Evolutionary conservation across 2,329 filamentous ascomycete genomes (phyloP), one percentile per base, ranked within the genome.

Genomic region (Hyphodiscus sp.): DNA sequence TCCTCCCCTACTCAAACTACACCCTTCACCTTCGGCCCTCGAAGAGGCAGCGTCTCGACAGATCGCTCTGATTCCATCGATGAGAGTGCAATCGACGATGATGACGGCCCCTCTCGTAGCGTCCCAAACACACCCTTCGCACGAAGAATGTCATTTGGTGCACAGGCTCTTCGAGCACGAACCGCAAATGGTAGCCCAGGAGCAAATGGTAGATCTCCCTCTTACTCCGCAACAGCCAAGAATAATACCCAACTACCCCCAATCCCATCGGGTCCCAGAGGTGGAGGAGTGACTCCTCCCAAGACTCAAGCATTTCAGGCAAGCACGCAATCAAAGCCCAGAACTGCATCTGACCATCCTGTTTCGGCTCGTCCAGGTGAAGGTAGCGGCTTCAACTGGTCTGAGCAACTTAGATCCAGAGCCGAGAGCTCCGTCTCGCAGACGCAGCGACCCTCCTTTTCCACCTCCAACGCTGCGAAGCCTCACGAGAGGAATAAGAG

Each of bases 401-500:
- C 90, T 69, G 92, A 96, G 76, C 91, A 95, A 76, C 83, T 96
- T 78, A 89, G 91, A 72, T 87, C 85, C 67, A 87, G 91, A 69
- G 91, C 91, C 65, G 90, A 95, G 75, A 91, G 90, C 72, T 86
- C 83, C 65, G 78, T 85, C 54, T 72, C 78, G 45, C 64, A 67
- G 44, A 78, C 76, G 62, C 70, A 76, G 48, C 77, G 81, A 53
- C 74, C 82, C 45, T 78, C 78, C 46, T 79, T 83, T 63, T 77
- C 76, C 52, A 74, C 75, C 18, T 77, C 76, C 9, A 74, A 75
- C 49, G 74, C 73, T 49, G 61, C 56, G 38, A 67, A 66, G 54
- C 61, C 66, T 19, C 85, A 89, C 67, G 80, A 86, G 61, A 80
- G 86, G 53, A 77, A 85, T 66, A 87, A 83, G 74, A 89, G 86